These are phyloP conservation scores for Trametes maxima DNA, from an alignment of 768 basidiomycete species.

Conservation along the genomic window DNA sequence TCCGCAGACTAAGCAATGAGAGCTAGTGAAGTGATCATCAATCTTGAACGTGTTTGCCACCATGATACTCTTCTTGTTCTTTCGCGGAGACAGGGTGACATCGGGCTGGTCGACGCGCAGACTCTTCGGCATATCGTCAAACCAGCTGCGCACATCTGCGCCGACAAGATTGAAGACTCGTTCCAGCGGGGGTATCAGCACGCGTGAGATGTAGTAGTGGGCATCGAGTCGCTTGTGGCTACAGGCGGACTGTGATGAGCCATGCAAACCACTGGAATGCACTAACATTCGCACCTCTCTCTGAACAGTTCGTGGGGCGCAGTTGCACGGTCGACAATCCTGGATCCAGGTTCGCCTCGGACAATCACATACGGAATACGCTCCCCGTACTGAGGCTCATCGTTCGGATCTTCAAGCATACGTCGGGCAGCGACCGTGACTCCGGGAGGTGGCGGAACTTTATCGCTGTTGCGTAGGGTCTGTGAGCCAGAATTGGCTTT, in stretches of 20 bases:
- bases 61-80: constrained; percentile 32
- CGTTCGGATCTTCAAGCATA: constrained; percentile 71
- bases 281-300: constrained; percentile 51
- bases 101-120: constrained; percentile 42
- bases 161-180: constrained; percentile 92
- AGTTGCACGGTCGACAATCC: constrained; percentile 75
- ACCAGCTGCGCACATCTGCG: constrained; percentile 87
- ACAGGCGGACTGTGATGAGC: not conserved
- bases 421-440: constrained; percentile 81
- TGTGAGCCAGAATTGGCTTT: not conserved
- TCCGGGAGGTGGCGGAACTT: constrained; percentile 87
- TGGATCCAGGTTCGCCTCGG: constrained; percentile 58
- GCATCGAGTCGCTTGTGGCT: constrained; percentile 82
- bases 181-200: constrained; percentile 88
- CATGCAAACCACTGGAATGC: not conserved
- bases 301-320: constrained; percentile 71
- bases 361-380: constrained; percentile 90
- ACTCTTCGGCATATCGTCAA: constrained; percentile 78
- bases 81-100: constrained; percentile 39
- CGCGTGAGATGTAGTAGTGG: constrained; percentile 82
- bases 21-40: constrained; percentile 73
- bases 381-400: constrained; percentile 91
- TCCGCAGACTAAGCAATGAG: constrained; percentile 72
- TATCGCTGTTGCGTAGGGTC: constrained; percentile 57
- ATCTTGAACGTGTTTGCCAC: constrained; percentile 53